phyloP scores from a whole-genome alignment of 805 yeast species.

The Saturnispora quitensis region DNA sequence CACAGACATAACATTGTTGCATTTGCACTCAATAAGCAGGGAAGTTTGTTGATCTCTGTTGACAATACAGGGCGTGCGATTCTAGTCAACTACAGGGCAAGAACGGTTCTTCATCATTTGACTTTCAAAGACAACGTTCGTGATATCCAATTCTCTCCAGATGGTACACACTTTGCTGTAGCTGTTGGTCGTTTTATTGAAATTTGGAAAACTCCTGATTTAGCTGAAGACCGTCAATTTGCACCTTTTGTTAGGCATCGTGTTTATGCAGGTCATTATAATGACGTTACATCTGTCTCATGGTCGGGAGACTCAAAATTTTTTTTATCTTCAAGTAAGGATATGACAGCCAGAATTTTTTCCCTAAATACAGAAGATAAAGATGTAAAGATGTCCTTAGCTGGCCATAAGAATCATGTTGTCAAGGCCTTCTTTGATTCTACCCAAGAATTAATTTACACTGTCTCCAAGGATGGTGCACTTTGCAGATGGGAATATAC shows the following conservation, averaged over 20 bases:
- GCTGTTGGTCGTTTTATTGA: constrained; percentile 78
- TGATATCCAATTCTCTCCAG: constrained; percentile 78
- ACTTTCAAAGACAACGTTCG: constrained; percentile 75
- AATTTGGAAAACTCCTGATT: constrained; percentile 86
- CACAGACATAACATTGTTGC: constrained; percentile 77
- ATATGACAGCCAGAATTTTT: constrained; percentile 78
- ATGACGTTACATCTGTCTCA: constrained; percentile 63
- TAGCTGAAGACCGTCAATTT: constrained; percentile 79
- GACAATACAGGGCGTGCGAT: constrained; percentile 93
- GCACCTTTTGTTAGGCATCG: constrained; percentile 92
- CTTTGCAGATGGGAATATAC: constrained; percentile 85
- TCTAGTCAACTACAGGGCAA: constrained; percentile 71
- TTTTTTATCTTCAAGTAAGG: constrained; percentile 78
- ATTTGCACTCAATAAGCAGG: constrained; percentile 76
- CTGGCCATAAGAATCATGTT: constrained; percentile 90
- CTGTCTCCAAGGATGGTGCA: constrained; percentile 93
- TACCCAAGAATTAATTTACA: constrained; percentile 85
- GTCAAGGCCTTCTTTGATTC: constrained; percentile 77
- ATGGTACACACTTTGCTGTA: constrained; percentile 79
- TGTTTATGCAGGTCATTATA: constrained; percentile 87
- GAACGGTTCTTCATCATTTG: constrained; percentile 87
- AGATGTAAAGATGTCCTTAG: constrained; percentile 73
- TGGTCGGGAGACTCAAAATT: constrained; percentile 93
- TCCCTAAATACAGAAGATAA: constrained; percentile 64
- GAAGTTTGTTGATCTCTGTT: constrained; percentile 68